Base-by-base conservation (phyloP, 2,329 filamentous ascomycete species). In the Scytalidium sp. region DNA sequence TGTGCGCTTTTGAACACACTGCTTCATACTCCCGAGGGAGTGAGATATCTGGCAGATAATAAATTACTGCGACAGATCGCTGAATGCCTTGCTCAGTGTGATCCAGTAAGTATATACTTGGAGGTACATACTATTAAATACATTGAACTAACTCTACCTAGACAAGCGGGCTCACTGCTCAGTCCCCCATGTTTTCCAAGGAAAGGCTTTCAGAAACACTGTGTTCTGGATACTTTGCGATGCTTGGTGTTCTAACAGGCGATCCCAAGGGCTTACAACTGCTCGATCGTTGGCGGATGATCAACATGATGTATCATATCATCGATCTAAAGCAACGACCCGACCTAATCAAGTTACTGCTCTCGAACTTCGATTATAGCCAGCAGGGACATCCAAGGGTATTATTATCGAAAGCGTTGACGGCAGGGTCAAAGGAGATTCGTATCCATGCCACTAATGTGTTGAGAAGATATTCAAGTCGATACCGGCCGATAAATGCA, bases 221-320 rank as follows among this genome's bases (percentile, higher is more conserved):
- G 6, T 94, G 90, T 54, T 86, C 88, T 15, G 95, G 95, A 10
- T 99, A 99, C 67, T 96, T 99, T 67, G 83, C 91, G 13, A 90
- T 99, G 75, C 74, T 99, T 2, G 95, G 94, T 7, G 85, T 90
- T 10, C 71, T 99, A 50, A 97, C 88, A 60, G 86, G 86, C 47
- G 90, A 96, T 61, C 73, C 80, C 0, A 89, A 87, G 59, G 94
- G 94, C 1, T 77, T 97, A 20, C 84, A 87, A 53, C 93, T 99
- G 72, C 81, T 99, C 64, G 93, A 97, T 66, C 79, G 90, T 60
- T 97, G 94, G 93, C 90, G 91, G 60, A 95, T 99, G 79, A 92
- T 97, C 71, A 97, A 97, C 69, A 99, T 99, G 90, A 95, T 97
- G 78, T 99, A 99, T 66, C 94, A 97, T 68, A 96, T 99, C 53